Evolutionary conservation across 495 filamentous ascomycete genomes (phyloP).

Genomic region (Lepraria neglecta): DNA sequence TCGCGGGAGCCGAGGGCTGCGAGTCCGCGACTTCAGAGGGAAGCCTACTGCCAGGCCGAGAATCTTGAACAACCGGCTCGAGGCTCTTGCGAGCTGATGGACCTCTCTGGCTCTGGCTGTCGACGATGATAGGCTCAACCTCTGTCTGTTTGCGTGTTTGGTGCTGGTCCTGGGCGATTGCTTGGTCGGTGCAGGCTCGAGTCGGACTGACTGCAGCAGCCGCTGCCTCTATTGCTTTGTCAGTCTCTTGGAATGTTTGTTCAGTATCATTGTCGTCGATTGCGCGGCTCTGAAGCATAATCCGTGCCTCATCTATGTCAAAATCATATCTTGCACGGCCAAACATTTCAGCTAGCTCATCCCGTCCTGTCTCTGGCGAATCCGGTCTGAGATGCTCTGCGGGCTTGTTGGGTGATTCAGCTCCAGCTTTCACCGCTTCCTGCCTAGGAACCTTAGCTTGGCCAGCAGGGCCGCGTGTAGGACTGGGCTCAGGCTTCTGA

Average conservation of each 20-base stretch:
- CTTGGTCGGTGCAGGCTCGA: too few species aligned
- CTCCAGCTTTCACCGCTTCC: not conserved
- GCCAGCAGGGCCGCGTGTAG: not conserved
- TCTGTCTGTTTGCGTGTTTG: too few species aligned
- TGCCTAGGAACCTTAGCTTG: not conserved
- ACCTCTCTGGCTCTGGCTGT: slow-evolving; percentile 19
- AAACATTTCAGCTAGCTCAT: too few species aligned
- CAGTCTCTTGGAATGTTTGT: too few species aligned
- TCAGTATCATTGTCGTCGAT: too few species aligned
- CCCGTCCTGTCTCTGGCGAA: not conserved
- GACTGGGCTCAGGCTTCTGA: not conserved
- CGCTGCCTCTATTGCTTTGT: too few species aligned
- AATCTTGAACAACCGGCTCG: not conserved
- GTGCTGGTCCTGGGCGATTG: too few species aligned
- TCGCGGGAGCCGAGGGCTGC: slow-evolving; percentile 1
- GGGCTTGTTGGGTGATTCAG: not conserved
- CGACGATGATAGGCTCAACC: not conserved
- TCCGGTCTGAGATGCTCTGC: not conserved
- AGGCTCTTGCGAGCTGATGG: slow-evolving; percentile 2
- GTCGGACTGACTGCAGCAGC: too few species aligned
- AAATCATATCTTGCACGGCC: too few species aligned
- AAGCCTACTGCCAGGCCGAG: not conserved
- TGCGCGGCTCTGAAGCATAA: too few species aligned
- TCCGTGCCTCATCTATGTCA: too few species aligned
- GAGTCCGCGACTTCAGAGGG: slow-evolving; percentile 16